Evolutionary conservation across 805 yeast species (phyloP), one percentile per base, ranked within the genome.

Genomic region (Wickerhamiella domercqiae): DNA sequence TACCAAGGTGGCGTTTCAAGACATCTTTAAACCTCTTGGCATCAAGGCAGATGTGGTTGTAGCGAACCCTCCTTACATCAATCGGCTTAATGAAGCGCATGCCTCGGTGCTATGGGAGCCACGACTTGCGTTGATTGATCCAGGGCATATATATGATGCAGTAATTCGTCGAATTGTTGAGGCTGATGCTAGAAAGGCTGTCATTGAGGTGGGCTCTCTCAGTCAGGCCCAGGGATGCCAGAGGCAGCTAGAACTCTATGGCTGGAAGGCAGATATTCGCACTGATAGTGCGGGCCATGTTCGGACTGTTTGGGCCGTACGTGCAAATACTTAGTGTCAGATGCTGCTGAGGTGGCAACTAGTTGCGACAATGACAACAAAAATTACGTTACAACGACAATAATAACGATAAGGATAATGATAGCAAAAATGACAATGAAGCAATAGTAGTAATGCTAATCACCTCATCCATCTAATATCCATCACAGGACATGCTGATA

Each of bases 21-120:
- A 35, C 21, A 25, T 39, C n/a, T 29, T 28, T 29, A 18, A 20
- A 14, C 42, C 48, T 11, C 38, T 39, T 21, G 34, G 17, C 21
- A 17, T 21, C 16, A 15, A 29, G 3, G 43, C 62, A 14, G 78
- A 77, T 41, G 38, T 87, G 2, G 51, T 90, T 1, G 67, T 76
- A 0, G 71, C 94, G n/a, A 87, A 87, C 48, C 98, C 98, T 1
- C 98, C 98, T 0, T 87, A 87, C 51, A 75, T 86, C 4, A 34
- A 44, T 0, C 73, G 75, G 34, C 68, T 68, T 48, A 43, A 43
- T 7, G 48, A 55, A 7, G 70, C 74, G 0, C 78, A 73, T 39
- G 52, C 49, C 32, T 78, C 94, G 0, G 97, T 87, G 0, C 59
- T 67, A 29, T 76, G 68, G 54, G 98, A 87, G 57, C 97, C 98